phyloP scores from a whole-genome alignment of 768 basidiomycete genomes.

The Dioszegia aurantiaca region DNA sequence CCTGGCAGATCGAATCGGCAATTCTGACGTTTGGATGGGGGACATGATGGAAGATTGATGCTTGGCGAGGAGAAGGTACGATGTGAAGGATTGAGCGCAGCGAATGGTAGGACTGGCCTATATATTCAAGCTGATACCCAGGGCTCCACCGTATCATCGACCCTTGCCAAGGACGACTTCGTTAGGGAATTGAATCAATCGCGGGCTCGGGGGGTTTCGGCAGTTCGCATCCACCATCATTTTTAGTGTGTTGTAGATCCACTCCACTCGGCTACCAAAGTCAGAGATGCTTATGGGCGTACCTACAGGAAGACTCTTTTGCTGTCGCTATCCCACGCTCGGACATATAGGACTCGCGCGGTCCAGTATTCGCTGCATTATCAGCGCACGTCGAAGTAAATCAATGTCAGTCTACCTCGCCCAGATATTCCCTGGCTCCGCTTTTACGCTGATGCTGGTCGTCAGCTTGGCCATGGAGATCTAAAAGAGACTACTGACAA shows the following conservation, averaged over 20 bases:
- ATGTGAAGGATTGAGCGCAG: too few relatives aligned
- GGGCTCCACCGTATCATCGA: too few relatives aligned
- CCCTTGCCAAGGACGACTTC: slow-evolving; percentile 12
- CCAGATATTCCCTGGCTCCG: background rate
- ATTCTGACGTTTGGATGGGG: too few relatives aligned
- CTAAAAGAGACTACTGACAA: background rate
- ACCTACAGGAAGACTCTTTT: too few relatives aligned
- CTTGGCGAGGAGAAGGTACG: too few relatives aligned
- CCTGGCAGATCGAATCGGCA: too few relatives aligned
- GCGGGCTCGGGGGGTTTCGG: background rate
- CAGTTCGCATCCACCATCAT: slow-evolving; percentile 11
- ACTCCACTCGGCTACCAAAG: slow-evolving; percentile 15
- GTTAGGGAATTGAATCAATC: background rate
- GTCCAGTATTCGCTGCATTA: background rate
- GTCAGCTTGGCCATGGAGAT: background rate
- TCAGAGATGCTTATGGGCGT: too few relatives aligned
- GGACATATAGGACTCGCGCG: background rate
- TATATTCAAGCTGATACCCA: too few relatives aligned
- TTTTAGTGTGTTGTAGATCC: slow-evolving; percentile 18
- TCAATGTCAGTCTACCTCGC: background rate
- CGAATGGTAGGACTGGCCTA: too few relatives aligned
- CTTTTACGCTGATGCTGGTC: background rate
- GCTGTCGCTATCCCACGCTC: too few relatives aligned
- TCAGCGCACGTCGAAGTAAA: too few relatives aligned
- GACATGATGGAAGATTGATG: too few relatives aligned